Evolutionary conservation across 352 stramenopile species (phyloP).

Genomic region (Globisporangium perplexum): DNA sequence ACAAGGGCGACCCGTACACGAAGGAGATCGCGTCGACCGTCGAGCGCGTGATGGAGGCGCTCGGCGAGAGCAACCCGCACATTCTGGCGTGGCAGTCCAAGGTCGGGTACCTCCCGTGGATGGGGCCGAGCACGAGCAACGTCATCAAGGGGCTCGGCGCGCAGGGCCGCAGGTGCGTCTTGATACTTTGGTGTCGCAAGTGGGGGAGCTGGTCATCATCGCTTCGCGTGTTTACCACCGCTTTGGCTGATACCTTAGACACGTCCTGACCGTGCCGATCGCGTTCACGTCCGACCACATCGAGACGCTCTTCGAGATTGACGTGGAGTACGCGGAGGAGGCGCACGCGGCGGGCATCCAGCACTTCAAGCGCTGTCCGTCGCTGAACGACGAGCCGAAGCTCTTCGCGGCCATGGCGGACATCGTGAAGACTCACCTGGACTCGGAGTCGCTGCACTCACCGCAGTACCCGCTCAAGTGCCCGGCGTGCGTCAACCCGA

Average conservation of each 20-base stretch:
- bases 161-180: conserved; percentile 85
- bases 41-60: conserved; percentile 67
- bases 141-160: conserved; percentile 90
- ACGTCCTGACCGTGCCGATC: conserved; percentile 97
- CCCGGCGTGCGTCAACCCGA: conserved; percentile 71
- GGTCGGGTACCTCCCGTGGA: conserved; percentile 97
- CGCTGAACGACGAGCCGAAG: conserved; percentile 93
- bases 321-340: conserved; percentile 98
- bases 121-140: conserved; percentile 96
- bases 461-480: conserved; percentile 84
- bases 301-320: conserved; percentile 99
- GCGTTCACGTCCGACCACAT: conserved; percentile 99
- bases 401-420: conserved; percentile 97
- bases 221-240: not conserved
- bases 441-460: conserved; percentile 65
- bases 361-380: conserved; percentile 93
- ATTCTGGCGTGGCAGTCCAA: conserved; percentile 96
- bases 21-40: conserved; percentile 77
- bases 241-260: conserved; percentile 22
- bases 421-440: conserved; percentile 93
- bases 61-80: conserved; percentile 68
- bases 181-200: not conserved
- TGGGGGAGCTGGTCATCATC: not conserved
- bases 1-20: conserved; percentile 87
- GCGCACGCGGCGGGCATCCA: conserved; percentile 93